Evolutionary conservation across 202 grass and related monocot genomes (phyloP).

Genomic region (Carex arenaria): DNA sequence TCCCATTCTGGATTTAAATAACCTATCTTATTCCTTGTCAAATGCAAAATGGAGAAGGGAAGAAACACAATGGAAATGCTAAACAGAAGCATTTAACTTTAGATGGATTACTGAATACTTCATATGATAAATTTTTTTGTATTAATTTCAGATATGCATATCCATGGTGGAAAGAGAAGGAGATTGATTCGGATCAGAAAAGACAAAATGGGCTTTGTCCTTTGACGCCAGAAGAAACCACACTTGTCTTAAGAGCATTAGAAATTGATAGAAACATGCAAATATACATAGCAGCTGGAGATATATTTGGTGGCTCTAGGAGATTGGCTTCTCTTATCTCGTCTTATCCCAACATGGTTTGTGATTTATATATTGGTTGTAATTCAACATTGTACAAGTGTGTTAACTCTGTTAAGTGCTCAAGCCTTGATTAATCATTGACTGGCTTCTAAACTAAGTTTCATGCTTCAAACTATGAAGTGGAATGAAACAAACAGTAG

Average conservation of each 20-base stretch:
- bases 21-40: not conserved
- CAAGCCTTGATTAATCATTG: not conserved
- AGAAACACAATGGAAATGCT: not conserved
- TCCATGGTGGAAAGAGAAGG: slow-evolving; percentile 98
- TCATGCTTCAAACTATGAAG: not conserved
- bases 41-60: not conserved
- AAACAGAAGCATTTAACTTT: not conserved
- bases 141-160: slow-evolving; percentile 74
- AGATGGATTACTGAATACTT: not conserved
- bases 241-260: slow-evolving; percentile 76
- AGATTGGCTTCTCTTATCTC: slow-evolving; percentile 72
- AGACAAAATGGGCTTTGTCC: slow-evolving; percentile 90
- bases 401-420: not conserved
- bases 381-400: not conserved
- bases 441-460: not conserved
- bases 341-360: slow-evolving; percentile 83
- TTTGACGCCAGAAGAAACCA: slow-evolving; percentile 84
- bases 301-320: slow-evolving; percentile 77
- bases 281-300: slow-evolving; percentile 94
- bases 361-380: slow-evolving; percentile 4
- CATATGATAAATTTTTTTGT: not conserved
- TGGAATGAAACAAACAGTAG: not conserved
- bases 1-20: not conserved
- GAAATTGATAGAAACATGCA: slow-evolving; percentile 72
- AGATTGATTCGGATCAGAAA: slow-evolving; percentile 81